Evolutionary conservation across 2,329 filamentous ascomycete species (phyloP).

Genomic region (Lasiodiplodia theobromae): DNA sequence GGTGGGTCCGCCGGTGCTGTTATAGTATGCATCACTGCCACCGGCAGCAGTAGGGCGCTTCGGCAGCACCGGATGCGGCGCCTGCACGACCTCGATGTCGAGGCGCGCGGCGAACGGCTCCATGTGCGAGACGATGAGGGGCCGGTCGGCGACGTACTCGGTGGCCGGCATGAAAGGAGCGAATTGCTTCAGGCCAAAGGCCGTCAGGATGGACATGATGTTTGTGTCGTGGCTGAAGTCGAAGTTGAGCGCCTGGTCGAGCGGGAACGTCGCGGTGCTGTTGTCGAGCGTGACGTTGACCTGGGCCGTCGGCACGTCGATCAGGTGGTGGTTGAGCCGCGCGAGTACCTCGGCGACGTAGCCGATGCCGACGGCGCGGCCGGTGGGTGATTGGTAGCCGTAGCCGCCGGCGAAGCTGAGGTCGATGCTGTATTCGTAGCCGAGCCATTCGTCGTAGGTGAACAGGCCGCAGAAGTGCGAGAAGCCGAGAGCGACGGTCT

Average conservation of each 20-base stretch:
- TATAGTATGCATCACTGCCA: conserved; percentile 35
- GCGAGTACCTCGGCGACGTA: conserved; percentile 74
- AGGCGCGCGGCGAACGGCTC: conserved; percentile 76
- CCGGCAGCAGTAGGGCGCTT: conserved; percentile 41
- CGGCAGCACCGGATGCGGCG: conserved; percentile 65
- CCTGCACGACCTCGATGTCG: conserved; percentile 75
- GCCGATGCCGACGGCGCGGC: conserved; percentile 73
- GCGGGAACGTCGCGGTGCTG: conserved; percentile 72
- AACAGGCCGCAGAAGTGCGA: conserved; percentile 78
- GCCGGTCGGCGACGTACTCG: conserved; percentile 61
- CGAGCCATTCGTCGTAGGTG: conserved; percentile 76
- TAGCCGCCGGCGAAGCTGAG: conserved; percentile 68
- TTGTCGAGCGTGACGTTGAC: conserved; percentile 74
- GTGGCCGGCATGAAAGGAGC: conserved; percentile 60
- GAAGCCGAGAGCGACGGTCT: conserved; percentile 78
- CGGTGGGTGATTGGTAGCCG: conserved; percentile 70
- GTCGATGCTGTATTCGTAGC: conserved; percentile 75
- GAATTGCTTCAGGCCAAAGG: conserved; percentile 77
- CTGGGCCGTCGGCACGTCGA: conserved; percentile 50
- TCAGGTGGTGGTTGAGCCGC: conserved; percentile 70
- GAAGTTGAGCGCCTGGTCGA: conserved; percentile 76
- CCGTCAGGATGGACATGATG: conserved; percentile 72
- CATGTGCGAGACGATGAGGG: conserved; percentile 71
- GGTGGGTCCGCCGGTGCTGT: conserved; percentile 58
- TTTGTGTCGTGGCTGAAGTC: conserved; percentile 83